Conservation (phyloP, 208 protist genomes). For the Leishmania amazonensis region DNA sequence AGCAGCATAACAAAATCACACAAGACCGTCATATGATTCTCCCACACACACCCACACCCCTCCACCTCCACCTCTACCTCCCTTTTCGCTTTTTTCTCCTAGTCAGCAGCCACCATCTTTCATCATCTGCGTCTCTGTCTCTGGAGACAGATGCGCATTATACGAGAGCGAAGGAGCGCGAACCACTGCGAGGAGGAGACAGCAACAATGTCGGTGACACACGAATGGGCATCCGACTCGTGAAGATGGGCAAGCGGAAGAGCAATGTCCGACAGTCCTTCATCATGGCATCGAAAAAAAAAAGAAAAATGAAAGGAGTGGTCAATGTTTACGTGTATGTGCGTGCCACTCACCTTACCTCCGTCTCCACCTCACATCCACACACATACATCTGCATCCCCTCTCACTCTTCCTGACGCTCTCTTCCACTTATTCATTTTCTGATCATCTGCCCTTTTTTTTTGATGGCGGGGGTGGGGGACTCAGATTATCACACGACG, state of each 20-base stretch:
- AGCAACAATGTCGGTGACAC: background rate
- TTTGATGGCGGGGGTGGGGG: background rate
- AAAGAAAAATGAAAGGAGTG: background rate
- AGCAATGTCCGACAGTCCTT: background rate
- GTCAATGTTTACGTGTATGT: background rate
- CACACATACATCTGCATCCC: too few species aligned
- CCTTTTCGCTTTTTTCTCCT: background rate
- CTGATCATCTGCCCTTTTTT: background rate
- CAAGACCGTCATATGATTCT: background rate
- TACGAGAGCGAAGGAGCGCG: background rate
- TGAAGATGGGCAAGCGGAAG: conserved; percentile 1
- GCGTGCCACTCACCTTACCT: background rate
- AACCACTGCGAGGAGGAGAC: background rate
- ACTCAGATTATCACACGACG: background rate
- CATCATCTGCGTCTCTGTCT: background rate
- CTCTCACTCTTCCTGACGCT: background rate
- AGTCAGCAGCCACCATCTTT: background rate
- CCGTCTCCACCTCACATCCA: background rate
- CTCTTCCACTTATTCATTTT: background rate
- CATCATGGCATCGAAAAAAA: background rate
- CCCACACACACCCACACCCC: background rate
- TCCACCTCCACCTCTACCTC: background rate
- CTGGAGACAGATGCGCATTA: background rate
- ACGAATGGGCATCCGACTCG: background rate
- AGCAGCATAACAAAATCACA: background rate